Conservation (phyloP, 2,329 filamentous ascomycete genomes). For the Aureobasidium uvarum region DNA sequence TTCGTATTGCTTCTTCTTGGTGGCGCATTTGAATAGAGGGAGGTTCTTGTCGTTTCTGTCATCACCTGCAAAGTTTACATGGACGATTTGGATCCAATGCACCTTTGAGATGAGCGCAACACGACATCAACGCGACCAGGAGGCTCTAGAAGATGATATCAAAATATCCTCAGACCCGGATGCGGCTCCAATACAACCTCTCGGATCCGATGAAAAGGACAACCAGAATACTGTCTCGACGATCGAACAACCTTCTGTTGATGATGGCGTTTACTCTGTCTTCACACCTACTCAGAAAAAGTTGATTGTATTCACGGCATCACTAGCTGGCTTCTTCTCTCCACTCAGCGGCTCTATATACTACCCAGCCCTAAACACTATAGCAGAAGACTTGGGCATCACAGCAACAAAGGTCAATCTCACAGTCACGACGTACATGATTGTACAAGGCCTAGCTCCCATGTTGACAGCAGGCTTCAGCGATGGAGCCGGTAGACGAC, state of each 20-base stretch:
- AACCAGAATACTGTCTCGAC: not conserved
- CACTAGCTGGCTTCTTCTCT: slow-evolving; percentile 35
- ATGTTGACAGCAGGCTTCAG: slow-evolving; percentile 37
- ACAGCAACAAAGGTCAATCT: slow-evolving; percentile 49
- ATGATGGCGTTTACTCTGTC: slow-evolving; percentile 34
- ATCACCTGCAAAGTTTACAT: not conserved
- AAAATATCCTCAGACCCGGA: not conserved
- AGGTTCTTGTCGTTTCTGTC: not conserved
- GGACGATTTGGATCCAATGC: not conserved
- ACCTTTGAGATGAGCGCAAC: not conserved
- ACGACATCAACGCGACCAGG: not conserved
- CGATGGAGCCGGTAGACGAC: slow-evolving; percentile 37
- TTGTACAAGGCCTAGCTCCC: slow-evolving; percentile 38
- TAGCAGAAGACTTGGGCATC: slow-evolving; percentile 42
- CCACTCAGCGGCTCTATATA: slow-evolving; percentile 43
- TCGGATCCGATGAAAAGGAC: not conserved
- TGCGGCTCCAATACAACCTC: not conserved
- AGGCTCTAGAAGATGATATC: not conserved
- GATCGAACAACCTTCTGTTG: not conserved
- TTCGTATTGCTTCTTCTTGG: not conserved
- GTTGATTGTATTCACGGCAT: slow-evolving; percentile 35
- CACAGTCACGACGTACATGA: slow-evolving; percentile 53
- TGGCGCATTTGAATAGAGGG: not conserved
- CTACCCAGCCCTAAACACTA: slow-evolving; percentile 39
- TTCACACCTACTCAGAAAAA: slow-evolving; percentile 37